Evolutionary conservation across 768 basidiomycete genomes (phyloP), one percentile per base, ranked within the genome.

Genomic region (Leucosporidium scottii): DNA sequence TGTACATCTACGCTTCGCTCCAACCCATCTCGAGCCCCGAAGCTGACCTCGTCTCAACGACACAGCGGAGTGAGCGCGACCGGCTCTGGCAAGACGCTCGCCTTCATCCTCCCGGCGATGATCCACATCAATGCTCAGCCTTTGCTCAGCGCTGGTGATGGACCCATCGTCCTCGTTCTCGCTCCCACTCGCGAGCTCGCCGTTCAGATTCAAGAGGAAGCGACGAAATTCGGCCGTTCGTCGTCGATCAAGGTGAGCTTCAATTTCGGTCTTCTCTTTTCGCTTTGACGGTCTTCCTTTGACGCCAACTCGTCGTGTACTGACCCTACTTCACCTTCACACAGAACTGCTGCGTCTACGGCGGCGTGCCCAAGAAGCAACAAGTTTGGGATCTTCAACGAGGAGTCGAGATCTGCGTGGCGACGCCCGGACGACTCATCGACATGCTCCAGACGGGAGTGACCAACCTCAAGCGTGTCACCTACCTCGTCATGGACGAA

Each of bases 41-140:
- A 53, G 65, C 68, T 23, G 71, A 73, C 63, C 62, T 73, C 65
- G 78, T 80, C 69, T 96, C 94, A 64, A 10, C 39, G 15, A 36
- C 12, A 36, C 39, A 44, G 39, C 13, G 39, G 39, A 44, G 92
- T 99, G 74, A 93, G 96, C 50, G 94, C 98, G 79, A 99, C 96
- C 18, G 96, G 96, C 65, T 94, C 91, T 78, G 96, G 96, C 66
- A 99, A 99, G 82, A 99, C 96, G 12, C 97, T 99, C 65, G 86
- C 93, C 20, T 99, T 99, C 78, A 94, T 96, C 63, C 86, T 99
- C 55, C 96, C 96, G 49, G 94, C 96, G 59, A 99, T 98, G 94
- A 83, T 99, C 47, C 96, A 99, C 80, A 99, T 99, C 82, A 99
- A 98, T 84, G 96, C 96, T 55, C 96, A 99, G 83, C 90, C 96